Evolutionary conservation across 2,329 filamentous ascomycete species (phyloP).

Genomic region (Aaosphaeria arxii): DNA sequence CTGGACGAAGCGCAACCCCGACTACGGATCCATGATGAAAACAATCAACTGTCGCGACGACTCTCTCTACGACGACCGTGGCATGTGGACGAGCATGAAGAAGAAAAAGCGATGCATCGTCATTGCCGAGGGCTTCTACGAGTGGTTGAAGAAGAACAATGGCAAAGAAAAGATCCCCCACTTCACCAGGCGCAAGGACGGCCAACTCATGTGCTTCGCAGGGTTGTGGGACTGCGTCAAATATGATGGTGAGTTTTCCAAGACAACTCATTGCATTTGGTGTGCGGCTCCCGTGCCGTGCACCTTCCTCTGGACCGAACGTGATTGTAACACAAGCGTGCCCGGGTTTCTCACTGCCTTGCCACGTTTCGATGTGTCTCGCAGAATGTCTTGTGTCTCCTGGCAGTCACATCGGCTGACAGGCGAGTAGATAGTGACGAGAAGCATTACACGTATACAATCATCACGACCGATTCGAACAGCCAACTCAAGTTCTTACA

Average conservation of each 20-base stretch:
- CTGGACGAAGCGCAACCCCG: conserved; percentile 83
- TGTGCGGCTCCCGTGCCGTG: neutral
- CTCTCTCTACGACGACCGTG: conserved; percentile 69
- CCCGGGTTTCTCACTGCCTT: conserved; percentile 15
- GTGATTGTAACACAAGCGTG: conserved; percentile 7
- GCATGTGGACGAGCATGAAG: conserved; percentile 94
- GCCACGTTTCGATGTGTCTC: neutral
- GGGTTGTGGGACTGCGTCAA: conserved; percentile 88
- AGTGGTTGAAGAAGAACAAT: conserved; percentile 82
- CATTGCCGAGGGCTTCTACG: conserved; percentile 88
- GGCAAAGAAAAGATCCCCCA: conserved; percentile 81
- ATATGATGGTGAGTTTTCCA: conserved; percentile 61
- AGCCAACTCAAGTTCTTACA: conserved; percentile 82
- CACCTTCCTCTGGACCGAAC: neutral
- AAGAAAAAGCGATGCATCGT: conserved; percentile 83
- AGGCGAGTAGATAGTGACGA: conserved; percentile 54
- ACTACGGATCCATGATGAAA: conserved; percentile 74
- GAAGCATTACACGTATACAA: conserved; percentile 82
- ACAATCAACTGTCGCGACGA: conserved; percentile 97
- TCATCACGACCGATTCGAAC: conserved; percentile 89
- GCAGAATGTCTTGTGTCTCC: conserved; percentile 2
- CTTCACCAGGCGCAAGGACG: conserved; percentile 78
- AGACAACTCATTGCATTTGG: conserved; percentile 1
- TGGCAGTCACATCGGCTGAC: conserved; percentile 14
- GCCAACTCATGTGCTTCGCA: conserved; percentile 81